Evolutionary conservation across 1,139 yeast genomes (phyloP), one percentile per base, ranked within the genome.

Genomic region (Kazachstania sp.): DNA sequence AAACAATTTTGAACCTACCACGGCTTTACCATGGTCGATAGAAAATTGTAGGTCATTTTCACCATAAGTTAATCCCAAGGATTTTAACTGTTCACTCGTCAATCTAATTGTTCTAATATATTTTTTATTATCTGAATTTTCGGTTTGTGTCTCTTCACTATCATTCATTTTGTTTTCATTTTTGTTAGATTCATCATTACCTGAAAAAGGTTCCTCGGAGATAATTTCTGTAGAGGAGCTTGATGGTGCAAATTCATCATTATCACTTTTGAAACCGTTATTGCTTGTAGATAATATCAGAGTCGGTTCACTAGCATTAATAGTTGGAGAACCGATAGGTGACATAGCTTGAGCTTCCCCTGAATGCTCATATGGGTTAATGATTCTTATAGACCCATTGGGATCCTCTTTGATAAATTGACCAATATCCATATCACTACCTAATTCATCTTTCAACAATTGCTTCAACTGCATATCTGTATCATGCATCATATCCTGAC

Each of bases 101-200:
- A 94, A 73, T 58, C 99, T 75, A 48, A 94, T 73, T 0, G 98
- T 92, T 63, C 88, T 90, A 63, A 90, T 94, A 63, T 77, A 86
- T 41, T 65, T 66, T 28, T 53, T 49, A 20, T 49, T 32, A 13
- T 37, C 30, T 48, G 29, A 44, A 35, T 15, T 5, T 15, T n/a
- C 16, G 8, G 15, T 32, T 1, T 7, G 19, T 3, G 16, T 4
- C 20, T 26, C 37, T 40, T 34, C 30, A 3, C 19, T 13, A 32
- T 38, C 18, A n/a, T 38, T n/a, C 12, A 28, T 11, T 15, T 18
- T 18, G 7, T 13, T 16, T 4, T 11, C 19, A 20, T 23, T 5
- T 4, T 23, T 23, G 3, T 23, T 3, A 23, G 28, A 4, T 23
- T 38, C 41, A 7, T 38, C 41, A 38, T 18, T 38, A 6, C 8